Percentiles rank a stretch among this genome's conserved stretches.
Conservation (phyloP, 768 basidiomycete species). For the Amanita inopinata region DNA sequence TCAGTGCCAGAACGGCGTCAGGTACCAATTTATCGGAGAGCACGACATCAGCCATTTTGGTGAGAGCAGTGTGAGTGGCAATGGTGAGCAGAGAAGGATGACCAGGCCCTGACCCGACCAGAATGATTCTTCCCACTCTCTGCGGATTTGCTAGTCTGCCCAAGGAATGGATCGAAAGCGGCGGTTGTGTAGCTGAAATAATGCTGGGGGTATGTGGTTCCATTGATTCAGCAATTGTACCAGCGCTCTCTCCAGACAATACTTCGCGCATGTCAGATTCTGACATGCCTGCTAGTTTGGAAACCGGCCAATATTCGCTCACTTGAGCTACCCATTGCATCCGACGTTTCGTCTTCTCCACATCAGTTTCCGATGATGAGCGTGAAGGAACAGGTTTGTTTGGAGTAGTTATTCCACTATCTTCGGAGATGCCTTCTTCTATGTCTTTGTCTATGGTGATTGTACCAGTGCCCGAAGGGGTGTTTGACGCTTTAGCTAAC, state of each 20-base stretch:
- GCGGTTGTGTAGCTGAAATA: slow-evolving; percentile 10
- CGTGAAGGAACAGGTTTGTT: slow-evolving; percentile 48
- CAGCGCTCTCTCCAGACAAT: slow-evolving; percentile 30
- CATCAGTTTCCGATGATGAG: slow-evolving; percentile 19
- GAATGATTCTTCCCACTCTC: slow-evolving; percentile 63
- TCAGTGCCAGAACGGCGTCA: slow-evolving; percentile 72
- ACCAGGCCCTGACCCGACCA: slow-evolving; percentile 93
- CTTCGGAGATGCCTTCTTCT: slow-evolving; percentile 44
- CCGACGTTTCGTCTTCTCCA: slow-evolving; percentile 46
- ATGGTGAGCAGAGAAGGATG: slow-evolving; percentile 88
- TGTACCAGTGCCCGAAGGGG: neutral
- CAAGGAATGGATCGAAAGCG: slow-evolving; percentile 9
- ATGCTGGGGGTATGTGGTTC: neutral
- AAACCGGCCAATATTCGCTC: slow-evolving; percentile 92
- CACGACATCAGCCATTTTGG: slow-evolving; percentile 73
- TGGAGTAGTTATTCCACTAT: slow-evolving; percentile 45
- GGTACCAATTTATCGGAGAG: slow-evolving; percentile 97
- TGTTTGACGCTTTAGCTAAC: slow-evolving; percentile 31
- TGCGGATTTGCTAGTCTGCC: slow-evolving; percentile 9
- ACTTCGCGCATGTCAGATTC: slow-evolving; percentile 59
- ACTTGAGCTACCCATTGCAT: slow-evolving; percentile 95
- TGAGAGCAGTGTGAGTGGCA: slow-evolving; percentile 75
- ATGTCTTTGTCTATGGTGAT: slow-evolving; percentile 22
- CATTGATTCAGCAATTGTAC: neutral
- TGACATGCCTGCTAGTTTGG: slow-evolving; percentile 61